These are phyloP conservation scores for Asterochloris sp. DNA, from an alignment of 139 green algal genomes.

Conservation along the genomic window DNA sequence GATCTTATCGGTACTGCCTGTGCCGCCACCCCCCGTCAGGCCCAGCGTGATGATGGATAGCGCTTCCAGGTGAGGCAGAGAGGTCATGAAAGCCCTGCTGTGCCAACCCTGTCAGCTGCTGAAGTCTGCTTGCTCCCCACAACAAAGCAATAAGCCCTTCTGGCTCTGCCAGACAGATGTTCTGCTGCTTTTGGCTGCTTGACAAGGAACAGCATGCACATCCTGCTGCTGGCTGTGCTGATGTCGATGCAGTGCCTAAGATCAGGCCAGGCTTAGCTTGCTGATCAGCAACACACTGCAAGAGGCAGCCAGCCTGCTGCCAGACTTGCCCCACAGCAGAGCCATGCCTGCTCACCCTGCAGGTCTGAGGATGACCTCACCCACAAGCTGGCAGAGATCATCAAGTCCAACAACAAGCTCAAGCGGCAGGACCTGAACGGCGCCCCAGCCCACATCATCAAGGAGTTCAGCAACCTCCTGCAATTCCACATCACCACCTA, in stretches of 20 bases:
- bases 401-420: conserved; percentile 90
- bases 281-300: too few species aligned
- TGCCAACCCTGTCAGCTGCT: neutral
- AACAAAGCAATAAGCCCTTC: neutral
- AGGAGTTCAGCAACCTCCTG: conserved; percentile 72
- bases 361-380: conserved; percentile 97
- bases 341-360: neutral
- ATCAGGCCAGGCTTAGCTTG: too few species aligned
- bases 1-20: conserved; percentile 88
- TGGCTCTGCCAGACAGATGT: neutral
- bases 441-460: conserved; percentile 87
- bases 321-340: too few species aligned
- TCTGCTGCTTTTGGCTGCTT: neutral
- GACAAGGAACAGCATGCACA: neutral
- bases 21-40: conserved; percentile 88
- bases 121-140: neutral
- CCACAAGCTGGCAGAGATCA: conserved; percentile 95
- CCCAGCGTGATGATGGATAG: conserved; percentile 94
- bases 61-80: conserved; percentile 37
- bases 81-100: neutral
- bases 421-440: conserved; percentile 81
- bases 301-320: too few species aligned
- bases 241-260: neutral
- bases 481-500: conserved; percentile 81
- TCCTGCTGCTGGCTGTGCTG: neutral